Conservation (phyloP, 1,139 yeast genomes). For the Wickerhamomyces sp. region DNA sequence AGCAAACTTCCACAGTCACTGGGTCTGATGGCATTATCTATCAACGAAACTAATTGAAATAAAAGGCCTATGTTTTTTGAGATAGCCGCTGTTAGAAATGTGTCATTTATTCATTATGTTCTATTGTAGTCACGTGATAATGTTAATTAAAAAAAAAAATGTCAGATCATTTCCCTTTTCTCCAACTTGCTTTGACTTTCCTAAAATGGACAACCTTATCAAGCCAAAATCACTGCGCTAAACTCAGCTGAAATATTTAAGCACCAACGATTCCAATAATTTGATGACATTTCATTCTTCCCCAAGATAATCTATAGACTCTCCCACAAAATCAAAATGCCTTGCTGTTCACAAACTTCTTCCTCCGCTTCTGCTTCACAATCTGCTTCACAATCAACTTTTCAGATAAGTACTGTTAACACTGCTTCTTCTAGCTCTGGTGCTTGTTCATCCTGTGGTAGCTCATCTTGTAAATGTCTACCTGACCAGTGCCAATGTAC, state of each 20-base stretch:
- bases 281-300: too few species aligned
- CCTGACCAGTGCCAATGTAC: constrained; percentile 22
- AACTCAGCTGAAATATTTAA: too few species aligned
- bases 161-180: neutral
- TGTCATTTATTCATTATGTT: neutral
- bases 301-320: too few species aligned
- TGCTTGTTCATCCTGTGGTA: constrained; percentile 20
- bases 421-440: constrained; percentile 19
- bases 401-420: constrained; percentile 11
- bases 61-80: too few species aligned
- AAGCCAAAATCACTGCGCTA: constrained; percentile 2
- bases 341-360: constrained; percentile 19
- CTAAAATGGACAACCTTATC: constrained; percentile 11
- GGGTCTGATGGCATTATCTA: neutral
- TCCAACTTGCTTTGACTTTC: constrained; percentile 10
- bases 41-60: neutral
- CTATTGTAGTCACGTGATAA: neutral
- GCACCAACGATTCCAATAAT: too few species aligned
- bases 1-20: neutral
- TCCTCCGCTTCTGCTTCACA: constrained; percentile 4
- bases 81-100: constrained; percentile 3
- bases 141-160: too few species aligned
- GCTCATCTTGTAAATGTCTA: constrained; percentile 23
- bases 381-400: constrained; percentile 6
- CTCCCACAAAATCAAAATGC: constrained; percentile 9